Evolutionary conservation across 768 basidiomycete species (phyloP).

Genomic region (Boletus pseudopeckii): DNA sequence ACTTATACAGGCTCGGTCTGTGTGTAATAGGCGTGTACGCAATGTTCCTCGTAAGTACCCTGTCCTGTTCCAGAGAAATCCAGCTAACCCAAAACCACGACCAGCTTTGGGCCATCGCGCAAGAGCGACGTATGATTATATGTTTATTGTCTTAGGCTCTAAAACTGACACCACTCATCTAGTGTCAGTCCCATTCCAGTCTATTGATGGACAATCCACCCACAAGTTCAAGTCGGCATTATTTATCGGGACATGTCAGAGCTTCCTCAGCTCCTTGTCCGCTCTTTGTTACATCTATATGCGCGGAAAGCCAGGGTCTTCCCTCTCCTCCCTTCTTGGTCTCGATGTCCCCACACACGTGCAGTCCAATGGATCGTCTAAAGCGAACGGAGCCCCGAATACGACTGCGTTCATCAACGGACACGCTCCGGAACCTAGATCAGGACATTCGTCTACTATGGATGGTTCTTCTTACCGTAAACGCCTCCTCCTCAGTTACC

Average conservation of each 20-base stretch:
- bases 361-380: slow-evolving; percentile 20
- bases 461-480: slow-evolving; percentile 36
- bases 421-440: slow-evolving; percentile 18
- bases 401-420: slow-evolving; percentile 40
- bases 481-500: slow-evolving; percentile 65
- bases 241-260: slow-evolving; percentile 84
- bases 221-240: slow-evolving; percentile 83
- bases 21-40: slow-evolving; percentile 90
- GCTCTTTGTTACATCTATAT: slow-evolving; percentile 73
- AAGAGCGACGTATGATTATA: slow-evolving; percentile 75
- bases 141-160: background rate
- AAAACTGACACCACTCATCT: background rate
- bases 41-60: slow-evolving; percentile 74
- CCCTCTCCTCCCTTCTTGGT: slow-evolving; percentile 58
- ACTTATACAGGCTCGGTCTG: slow-evolving; percentile 50
- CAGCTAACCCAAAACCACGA: slow-evolving; percentile 4
- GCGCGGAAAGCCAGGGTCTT: slow-evolving; percentile 52
- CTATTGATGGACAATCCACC: slow-evolving; percentile 55
- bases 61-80: background rate
- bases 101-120: slow-evolving; percentile 88
- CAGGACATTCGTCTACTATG: slow-evolving; percentile 27
- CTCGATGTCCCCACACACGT: slow-evolving; percentile 38
- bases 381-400: slow-evolving; percentile 22
- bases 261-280: slow-evolving; percentile 69
- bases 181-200: slow-evolving; percentile 86